Percentiles rank a stretch among this genome's conserved stretches.
Evolutionary conservation across 768 basidiomycete genomes (phyloP).

Genomic region (Podaxis sp.): DNA sequence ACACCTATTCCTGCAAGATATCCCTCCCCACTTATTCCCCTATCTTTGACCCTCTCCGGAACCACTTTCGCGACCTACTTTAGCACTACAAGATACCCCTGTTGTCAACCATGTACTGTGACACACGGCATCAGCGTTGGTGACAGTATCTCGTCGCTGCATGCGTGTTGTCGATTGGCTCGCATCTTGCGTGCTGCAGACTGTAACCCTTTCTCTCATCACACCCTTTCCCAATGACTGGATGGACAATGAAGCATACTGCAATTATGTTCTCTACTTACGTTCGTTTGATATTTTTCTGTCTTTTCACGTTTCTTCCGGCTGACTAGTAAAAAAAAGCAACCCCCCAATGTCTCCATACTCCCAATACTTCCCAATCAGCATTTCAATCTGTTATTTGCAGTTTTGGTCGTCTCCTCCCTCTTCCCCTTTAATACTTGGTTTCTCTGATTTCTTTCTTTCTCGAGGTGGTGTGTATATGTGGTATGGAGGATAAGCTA

Average conservation of each 20-base stretch:
- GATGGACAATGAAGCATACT: slow-evolving; percentile 11
- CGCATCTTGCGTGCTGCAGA: slow-evolving; percentile 5
- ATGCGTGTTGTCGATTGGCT: slow-evolving; percentile 8
- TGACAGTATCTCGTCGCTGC: not conserved
- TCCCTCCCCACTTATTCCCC: slow-evolving; percentile 11
- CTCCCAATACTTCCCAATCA: slow-evolving; percentile 17
- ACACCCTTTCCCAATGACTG: slow-evolving; percentile 10
- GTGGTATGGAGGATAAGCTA: not conserved
- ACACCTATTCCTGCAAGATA: slow-evolving; percentile 19
- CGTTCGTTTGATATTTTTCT: slow-evolving; percentile 1
- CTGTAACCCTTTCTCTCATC: not conserved
- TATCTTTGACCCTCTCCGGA: slow-evolving; percentile 13
- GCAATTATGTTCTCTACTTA: slow-evolving; percentile 9
- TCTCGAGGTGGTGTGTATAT: not conserved
- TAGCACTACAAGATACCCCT: slow-evolving; percentile 8
- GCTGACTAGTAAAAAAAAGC: slow-evolving; percentile 8
- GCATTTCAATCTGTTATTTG: slow-evolving; percentile 5
- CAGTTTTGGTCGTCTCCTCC: slow-evolving; percentile 1
- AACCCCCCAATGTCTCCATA: slow-evolving; percentile 16
- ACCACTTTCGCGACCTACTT: slow-evolving; percentile 1
- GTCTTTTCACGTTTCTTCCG: slow-evolving; percentile 1
- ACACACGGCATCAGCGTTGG: not conserved
- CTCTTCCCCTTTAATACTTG: slow-evolving; percentile 5
- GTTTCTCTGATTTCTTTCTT: slow-evolving; percentile 1
- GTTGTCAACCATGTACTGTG: not conserved